phyloP scores from a whole-genome alignment of 306 rosid species.

The Pyrus bretschneideri region DNA sequence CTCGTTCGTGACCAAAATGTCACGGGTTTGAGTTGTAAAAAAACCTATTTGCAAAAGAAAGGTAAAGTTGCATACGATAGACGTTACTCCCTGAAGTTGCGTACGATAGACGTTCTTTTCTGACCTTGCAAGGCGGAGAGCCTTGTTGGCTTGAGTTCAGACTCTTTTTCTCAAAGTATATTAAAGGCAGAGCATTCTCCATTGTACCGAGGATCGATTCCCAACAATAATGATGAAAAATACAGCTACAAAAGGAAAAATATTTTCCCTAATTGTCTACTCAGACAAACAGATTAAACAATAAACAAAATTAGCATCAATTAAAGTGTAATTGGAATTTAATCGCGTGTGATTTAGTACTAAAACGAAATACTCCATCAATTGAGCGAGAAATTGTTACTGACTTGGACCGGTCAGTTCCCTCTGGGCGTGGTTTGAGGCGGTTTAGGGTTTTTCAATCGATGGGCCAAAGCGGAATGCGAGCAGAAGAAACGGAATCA shows the following conservation, averaged over 20 bases:
- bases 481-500: too few relatives aligned
- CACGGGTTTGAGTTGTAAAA: too few relatives aligned
- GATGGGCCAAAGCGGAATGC: not conserved
- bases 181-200: too few relatives aligned
- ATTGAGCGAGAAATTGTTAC: not conserved
- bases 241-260: not conserved
- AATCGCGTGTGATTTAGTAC: not conserved
- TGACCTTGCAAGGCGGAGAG: too few relatives aligned
- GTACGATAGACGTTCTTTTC: fast-evolving
- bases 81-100: too few relatives aligned
- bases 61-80: too few relatives aligned
- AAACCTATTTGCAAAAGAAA: too few relatives aligned
- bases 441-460: not conserved
- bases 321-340: not conserved
- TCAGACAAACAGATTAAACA: not conserved
- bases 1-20: too few relatives aligned
- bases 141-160: too few relatives aligned
- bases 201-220: too few relatives aligned
- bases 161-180: too few relatives aligned
- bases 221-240: too few relatives aligned
- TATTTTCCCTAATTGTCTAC: not conserved
- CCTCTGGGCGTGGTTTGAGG: not conserved
- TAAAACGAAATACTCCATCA: not conserved
- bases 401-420: not conserved
- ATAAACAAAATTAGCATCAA: not conserved